Percentiles rank a stretch among this genome's conserved stretches.
Evolutionary conservation across 2,329 filamentous ascomycete species (phyloP).

Genomic region (Didymellaceae sp.): DNA sequence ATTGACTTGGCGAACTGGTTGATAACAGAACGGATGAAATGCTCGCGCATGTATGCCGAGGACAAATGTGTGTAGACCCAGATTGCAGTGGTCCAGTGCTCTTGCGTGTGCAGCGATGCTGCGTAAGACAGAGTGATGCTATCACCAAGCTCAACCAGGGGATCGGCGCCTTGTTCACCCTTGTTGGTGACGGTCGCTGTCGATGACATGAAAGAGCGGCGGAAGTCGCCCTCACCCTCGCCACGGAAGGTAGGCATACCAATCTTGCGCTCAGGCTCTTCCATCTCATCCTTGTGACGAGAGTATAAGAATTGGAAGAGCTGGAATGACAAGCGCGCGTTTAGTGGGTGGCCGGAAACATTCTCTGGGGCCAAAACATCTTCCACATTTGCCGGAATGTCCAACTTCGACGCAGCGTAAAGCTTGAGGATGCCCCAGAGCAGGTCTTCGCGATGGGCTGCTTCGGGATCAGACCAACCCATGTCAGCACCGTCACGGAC

Average conservation of each 20-base stretch:
- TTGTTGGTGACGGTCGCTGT: constrained; percentile 32
- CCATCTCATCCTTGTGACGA: constrained; percentile 34
- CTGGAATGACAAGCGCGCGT: constrained; percentile 83
- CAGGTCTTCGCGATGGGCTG: constrained; percentile 72
- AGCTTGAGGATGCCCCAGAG: constrained; percentile 87
- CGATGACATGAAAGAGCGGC: constrained; percentile 40
- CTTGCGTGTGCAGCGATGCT: constrained; percentile 42
- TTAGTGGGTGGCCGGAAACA: constrained; percentile 74
- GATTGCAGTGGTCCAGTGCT: constrained; percentile 59
- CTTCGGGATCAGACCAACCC: constrained; percentile 66
- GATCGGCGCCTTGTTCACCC: constrained; percentile 61
- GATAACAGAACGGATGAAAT: constrained; percentile 72
- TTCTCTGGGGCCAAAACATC: constrained; percentile 78
- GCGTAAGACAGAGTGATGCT: constrained; percentile 59
- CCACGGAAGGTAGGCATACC: constrained; percentile 40
- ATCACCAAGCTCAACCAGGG: constrained; percentile 65
- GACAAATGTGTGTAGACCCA: constrained; percentile 83
- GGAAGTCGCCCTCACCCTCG: constrained; percentile 22
- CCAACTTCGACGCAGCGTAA: constrained; percentile 67
- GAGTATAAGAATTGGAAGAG: constrained; percentile 66
- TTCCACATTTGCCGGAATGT: constrained; percentile 61
- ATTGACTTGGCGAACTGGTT: constrained; percentile 69
- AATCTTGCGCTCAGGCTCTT: constrained; percentile 37
- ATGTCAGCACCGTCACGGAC: constrained; percentile 64
- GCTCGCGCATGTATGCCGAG: constrained; percentile 66